Evolutionary conservation across 495 filamentous ascomycete species (phyloP).

Genomic region (Penicillium paxilli): DNA sequence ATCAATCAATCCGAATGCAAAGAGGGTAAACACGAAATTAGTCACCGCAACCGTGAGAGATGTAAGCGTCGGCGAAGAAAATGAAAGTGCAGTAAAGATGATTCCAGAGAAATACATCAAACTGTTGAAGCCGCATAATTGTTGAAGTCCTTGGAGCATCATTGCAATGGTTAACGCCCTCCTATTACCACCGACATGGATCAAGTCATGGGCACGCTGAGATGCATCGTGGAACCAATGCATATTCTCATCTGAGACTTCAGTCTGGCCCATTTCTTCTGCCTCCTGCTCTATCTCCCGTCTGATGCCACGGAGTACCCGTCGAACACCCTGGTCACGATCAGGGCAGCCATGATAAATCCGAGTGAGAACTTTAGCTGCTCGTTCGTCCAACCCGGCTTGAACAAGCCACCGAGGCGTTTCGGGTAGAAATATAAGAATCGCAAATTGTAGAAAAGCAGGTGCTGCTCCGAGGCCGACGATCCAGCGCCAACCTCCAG

Average conservation of each 20-base stretch:
- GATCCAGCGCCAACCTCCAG: constrained; percentile 83
- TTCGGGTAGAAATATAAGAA: constrained; percentile 74
- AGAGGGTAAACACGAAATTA: constrained; percentile 78
- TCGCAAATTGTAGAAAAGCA: constrained; percentile 64
- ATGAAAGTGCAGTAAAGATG: constrained; percentile 79
- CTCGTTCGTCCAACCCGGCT: constrained; percentile 57
- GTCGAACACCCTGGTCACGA: constrained; percentile 48
- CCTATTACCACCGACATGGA: constrained; percentile 63
- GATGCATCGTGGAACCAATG: constrained; percentile 33
- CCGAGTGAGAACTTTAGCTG: constrained; percentile 60
- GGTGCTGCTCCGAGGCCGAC: constrained; percentile 83
- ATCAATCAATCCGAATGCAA: constrained; percentile 79
- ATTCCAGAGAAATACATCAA: constrained; percentile 96
- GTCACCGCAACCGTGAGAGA: constrained; percentile 79
- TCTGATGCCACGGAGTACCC: constrained; percentile 63
- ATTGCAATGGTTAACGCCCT: constrained; percentile 82
- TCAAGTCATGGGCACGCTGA: constrained; percentile 54
- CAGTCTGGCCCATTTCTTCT: constrained; percentile 34
- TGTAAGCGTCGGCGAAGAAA: constrained; percentile 76
- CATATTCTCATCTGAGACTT: constrained; percentile 11
- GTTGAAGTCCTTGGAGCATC: constrained; percentile 84
- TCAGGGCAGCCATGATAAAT: constrained; percentile 59
- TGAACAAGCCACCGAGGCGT: constrained; percentile 85
- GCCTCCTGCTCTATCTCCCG: constrained; percentile 68
- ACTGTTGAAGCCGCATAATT: constrained; percentile 89